phyloP scores from a whole-genome alignment of 2,329 filamentous ascomycete species.

The Lasiodiplodia hormozganensis region DNA sequence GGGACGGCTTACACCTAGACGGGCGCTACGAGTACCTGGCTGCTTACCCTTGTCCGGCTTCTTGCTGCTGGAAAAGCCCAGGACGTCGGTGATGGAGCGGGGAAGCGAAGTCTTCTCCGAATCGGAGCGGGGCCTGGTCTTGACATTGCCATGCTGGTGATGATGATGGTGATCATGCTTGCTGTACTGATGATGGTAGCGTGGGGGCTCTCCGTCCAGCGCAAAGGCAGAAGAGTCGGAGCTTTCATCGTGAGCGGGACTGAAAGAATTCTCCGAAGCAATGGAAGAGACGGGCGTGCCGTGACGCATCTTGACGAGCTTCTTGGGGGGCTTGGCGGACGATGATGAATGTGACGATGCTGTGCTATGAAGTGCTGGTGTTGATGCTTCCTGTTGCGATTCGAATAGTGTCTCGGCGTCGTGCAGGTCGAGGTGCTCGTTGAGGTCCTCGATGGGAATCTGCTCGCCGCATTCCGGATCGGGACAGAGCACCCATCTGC shows the following conservation, averaged over 20 bases:
- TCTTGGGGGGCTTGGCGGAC: conserved; percentile 37
- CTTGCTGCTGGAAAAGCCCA: conserved; percentile 41
- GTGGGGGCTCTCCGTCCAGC: conserved; percentile 22
- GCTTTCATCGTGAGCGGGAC: conserved; percentile 33
- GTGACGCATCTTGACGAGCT: conserved; percentile 40
- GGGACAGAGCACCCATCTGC: conserved; percentile 47
- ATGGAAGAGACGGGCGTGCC: conserved; percentile 29
- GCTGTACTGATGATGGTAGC: conserved; percentile 24
- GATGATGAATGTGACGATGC: conserved; percentile 36
- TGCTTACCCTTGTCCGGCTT: conserved; percentile 33
- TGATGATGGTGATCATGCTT: background rate
- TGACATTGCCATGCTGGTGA: conserved; percentile 31
- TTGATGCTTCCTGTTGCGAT: conserved; percentile 10
- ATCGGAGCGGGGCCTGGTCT: conserved; percentile 31
- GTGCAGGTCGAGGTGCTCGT: conserved; percentile 57
- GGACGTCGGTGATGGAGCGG: conserved; percentile 45
- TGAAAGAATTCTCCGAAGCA: conserved; percentile 36
- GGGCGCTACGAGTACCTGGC: conserved; percentile 33
- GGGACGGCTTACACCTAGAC: conserved; percentile 44
- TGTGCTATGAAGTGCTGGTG: conserved; percentile 3
- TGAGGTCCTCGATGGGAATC: conserved; percentile 49
- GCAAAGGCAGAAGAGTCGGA: conserved; percentile 31
- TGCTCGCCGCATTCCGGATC: conserved; percentile 52
- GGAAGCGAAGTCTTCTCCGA: conserved; percentile 44
- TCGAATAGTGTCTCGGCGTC: conserved; percentile 46